phyloP scores from a whole-genome alignment of 345 rosid species.

The Raphanus sativus region DNA sequence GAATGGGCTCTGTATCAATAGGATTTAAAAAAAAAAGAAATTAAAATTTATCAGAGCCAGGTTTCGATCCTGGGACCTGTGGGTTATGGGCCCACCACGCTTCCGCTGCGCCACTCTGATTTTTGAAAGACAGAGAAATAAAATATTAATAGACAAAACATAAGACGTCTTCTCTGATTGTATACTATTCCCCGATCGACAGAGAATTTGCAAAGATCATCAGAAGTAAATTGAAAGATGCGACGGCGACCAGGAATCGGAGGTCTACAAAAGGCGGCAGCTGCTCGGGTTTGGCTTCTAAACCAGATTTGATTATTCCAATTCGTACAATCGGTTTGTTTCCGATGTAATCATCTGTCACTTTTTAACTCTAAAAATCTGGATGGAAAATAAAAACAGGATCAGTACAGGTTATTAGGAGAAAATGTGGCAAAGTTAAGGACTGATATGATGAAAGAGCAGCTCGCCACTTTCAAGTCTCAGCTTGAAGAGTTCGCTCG shows the following conservation, averaged over 20 bases:
- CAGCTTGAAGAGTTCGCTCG: constrained; percentile 94
- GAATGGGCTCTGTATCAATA: neutral
- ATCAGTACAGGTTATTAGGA: constrained; percentile 75
- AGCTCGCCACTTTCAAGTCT: constrained; percentile 77
- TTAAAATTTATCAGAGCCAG: constrained; percentile 52
- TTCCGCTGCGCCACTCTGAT: constrained; percentile 87
- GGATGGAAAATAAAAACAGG: constrained; percentile 40
- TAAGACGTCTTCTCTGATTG: neutral
- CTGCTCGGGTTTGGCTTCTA: constrained; percentile 60
- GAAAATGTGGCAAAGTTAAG: constrained; percentile 89
- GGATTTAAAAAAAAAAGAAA: no score
- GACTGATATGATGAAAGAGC: constrained; percentile 94
- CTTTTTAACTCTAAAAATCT: neutral
- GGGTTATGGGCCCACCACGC: constrained; percentile 90
- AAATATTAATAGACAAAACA: fast-evolving
- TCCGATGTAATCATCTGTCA: neutral
- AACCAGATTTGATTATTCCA: neutral
- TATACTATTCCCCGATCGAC: neutral
- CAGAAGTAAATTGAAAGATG: constrained; percentile 38
- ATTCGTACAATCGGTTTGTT: neutral
- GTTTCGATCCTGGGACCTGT: constrained; percentile 87
- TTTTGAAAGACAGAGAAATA: neutral
- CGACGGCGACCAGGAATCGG: constrained; percentile 90
- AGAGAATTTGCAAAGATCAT: constrained; percentile 5
- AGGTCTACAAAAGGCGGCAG: constrained; percentile 80